These are phyloP conservation scores for Stromatinia cepivora DNA, from an alignment of 2,329 filamentous ascomycete species.

Conservation along the genomic window DNA sequence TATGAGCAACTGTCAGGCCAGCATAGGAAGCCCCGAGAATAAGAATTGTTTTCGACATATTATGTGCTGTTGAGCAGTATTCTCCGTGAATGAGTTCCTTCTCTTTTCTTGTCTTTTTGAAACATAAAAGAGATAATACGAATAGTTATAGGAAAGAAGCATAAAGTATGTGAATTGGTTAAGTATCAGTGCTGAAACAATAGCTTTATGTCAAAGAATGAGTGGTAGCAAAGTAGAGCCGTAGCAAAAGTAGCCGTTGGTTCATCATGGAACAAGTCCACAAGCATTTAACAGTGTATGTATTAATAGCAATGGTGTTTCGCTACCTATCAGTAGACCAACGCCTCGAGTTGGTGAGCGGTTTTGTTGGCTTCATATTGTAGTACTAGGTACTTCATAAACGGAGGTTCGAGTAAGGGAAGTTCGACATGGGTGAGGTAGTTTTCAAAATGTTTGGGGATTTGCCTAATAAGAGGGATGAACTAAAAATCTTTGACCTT, in stretches of 20 bases:
- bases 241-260: background rate
- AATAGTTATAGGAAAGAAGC: background rate
- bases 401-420: background rate
- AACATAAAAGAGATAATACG: background rate
- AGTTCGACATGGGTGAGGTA: background rate
- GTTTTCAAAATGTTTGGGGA: background rate
- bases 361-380: background rate
- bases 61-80: slow-evolving; percentile 2
- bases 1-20: slow-evolving; percentile 54
- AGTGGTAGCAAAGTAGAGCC: slow-evolving; percentile 8
- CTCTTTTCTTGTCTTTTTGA: background rate
- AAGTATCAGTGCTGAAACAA: slow-evolving; percentile 18
- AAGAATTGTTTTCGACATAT: slow-evolving; percentile 45
- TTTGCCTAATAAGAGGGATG: background rate
- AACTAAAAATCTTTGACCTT: background rate
- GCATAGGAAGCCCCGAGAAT: slow-evolving; percentile 57
- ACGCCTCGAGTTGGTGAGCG: background rate
- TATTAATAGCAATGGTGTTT: slow-evolving; percentile 5
- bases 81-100: background rate
- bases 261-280: background rate
- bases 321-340: background rate
- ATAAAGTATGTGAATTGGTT: background rate
- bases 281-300: no score
- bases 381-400: background rate
- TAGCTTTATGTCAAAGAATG: slow-evolving; percentile 14